Conservation (phyloP, 768 basidiomycete species). For the Leccinum subgranulosum region DNA sequence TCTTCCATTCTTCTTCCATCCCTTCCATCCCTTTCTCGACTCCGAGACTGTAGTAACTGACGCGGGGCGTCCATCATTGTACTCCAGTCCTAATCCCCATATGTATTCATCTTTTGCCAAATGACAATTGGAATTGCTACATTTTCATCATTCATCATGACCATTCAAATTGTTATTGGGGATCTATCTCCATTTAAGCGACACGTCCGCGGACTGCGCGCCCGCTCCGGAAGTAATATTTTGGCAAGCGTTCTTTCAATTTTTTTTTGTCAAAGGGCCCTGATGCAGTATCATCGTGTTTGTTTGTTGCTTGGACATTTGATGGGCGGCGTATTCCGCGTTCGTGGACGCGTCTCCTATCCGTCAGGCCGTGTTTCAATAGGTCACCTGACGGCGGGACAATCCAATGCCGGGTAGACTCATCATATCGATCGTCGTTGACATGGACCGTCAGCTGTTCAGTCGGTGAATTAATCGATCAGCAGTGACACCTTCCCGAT, state of each 20-base stretch:
- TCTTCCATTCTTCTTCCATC: not conserved
- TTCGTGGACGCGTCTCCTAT: not conserved
- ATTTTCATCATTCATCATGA: not conserved
- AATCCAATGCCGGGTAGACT: not conserved
- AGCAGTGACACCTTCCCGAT: not conserved
- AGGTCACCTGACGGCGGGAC: not conserved
- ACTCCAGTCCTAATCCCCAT: conserved; percentile 1
- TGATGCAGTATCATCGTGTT: not conserved
- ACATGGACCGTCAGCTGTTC: not conserved
- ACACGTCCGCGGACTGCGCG: not conserved
- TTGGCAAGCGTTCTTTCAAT: not conserved
- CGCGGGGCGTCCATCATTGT: not conserved
- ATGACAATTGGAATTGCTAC: not conserved
- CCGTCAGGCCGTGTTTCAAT: not conserved
- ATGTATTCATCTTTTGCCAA: conserved; percentile 1
- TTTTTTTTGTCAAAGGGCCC: not conserved
- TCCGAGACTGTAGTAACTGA: not conserved
- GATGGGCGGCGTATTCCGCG: not conserved
- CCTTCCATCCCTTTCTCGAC: not conserved
- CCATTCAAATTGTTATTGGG: not conserved
- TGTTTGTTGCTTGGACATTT: conserved; percentile 3
- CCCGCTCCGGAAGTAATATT: not conserved
- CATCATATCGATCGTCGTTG: not conserved
- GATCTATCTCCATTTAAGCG: conserved; percentile 3
- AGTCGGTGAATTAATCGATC: not conserved